Conservation (phyloP, 164 flowering plant species). For the Umbellularia californica region DNA sequence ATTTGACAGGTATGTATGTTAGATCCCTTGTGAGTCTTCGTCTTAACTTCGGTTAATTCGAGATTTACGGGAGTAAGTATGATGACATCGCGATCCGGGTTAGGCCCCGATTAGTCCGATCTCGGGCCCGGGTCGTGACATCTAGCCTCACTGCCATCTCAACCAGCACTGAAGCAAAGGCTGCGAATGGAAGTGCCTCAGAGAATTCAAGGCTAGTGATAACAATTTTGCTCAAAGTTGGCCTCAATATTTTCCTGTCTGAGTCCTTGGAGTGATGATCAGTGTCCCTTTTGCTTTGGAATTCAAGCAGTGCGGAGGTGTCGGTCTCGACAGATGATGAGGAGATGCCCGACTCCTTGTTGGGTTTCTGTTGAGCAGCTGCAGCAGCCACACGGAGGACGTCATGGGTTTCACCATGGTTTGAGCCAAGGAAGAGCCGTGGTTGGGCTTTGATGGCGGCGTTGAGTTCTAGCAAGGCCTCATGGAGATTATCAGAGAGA, state of each 20-base stretch:
- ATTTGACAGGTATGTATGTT: too few relatives aligned
- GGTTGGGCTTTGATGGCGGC: constrained; percentile 79
- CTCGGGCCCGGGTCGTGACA: too few relatives aligned
- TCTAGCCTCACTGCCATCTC: constrained; percentile 86
- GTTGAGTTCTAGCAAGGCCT: constrained; percentile 78
- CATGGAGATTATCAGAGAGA: constrained; percentile 72
- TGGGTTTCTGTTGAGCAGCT: constrained; percentile 42
- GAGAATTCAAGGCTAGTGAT: constrained; percentile 87
- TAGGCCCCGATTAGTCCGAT: too few relatives aligned
- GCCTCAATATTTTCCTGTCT: constrained; percentile 40
- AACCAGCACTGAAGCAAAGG: constrained; percentile 88
- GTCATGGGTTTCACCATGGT: constrained; percentile 30
- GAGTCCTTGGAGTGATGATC: constrained; percentile 15
- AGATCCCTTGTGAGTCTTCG: too few relatives aligned
- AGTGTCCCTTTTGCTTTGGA: constrained; percentile 37
- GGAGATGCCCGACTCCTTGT: constrained; percentile 43
- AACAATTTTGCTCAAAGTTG: constrained; percentile 63
- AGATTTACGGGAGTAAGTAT: too few relatives aligned
- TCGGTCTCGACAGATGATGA: constrained; percentile 58
- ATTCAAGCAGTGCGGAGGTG: constrained; percentile 41
- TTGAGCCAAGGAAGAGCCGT: constrained; percentile 64
- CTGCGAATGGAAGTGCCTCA: constrained; percentile 94
- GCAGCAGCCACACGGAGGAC: constrained; percentile 25
- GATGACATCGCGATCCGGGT: too few relatives aligned
- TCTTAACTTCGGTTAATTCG: too few relatives aligned